These are phyloP conservation scores for Obelidium mucronatum DNA, from an alignment of 192 early-diverging fungal species.

Conservation along the genomic window DNA sequence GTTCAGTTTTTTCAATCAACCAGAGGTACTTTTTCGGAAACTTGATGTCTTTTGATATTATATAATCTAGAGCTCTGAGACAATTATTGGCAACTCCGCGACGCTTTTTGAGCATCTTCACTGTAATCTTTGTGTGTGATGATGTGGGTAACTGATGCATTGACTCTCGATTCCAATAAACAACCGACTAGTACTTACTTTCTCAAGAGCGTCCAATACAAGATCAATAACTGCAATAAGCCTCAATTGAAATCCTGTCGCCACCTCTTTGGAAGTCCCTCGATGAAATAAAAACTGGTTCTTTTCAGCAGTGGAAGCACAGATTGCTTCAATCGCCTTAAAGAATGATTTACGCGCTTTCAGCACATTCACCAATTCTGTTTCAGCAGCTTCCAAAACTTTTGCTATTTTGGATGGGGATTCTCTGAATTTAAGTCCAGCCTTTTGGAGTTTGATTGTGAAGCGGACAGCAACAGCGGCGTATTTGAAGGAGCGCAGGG, in stretches of 20 bases:
- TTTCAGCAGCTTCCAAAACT: not conserved
- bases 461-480: slow-evolving; percentile 3
- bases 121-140: too few species aligned
- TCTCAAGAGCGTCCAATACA: not conserved
- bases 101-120: too few species aligned
- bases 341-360: not conserved
- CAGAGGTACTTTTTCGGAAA: too few species aligned
- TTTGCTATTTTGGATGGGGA: not conserved
- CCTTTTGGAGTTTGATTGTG: not conserved
- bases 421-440: not conserved
- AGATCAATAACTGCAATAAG: not conserved
- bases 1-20: too few species aligned
- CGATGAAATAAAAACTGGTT: not conserved
- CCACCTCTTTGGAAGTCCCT: not conserved
- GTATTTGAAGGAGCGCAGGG: too few species aligned
- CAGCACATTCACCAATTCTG: not conserved
- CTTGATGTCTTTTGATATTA: too few species aligned
- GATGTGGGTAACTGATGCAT: too few species aligned
- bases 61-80: too few species aligned
- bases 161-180: too few species aligned
- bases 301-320: not conserved
- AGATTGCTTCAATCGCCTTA: not conserved
- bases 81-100: too few species aligned
- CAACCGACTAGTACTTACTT: too few species aligned
- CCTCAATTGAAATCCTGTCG: not conserved